Evolutionary conservation across 192 early-diverging fungal genomes (phyloP).

Genomic region (Gamsiella multidivaricata): DNA sequence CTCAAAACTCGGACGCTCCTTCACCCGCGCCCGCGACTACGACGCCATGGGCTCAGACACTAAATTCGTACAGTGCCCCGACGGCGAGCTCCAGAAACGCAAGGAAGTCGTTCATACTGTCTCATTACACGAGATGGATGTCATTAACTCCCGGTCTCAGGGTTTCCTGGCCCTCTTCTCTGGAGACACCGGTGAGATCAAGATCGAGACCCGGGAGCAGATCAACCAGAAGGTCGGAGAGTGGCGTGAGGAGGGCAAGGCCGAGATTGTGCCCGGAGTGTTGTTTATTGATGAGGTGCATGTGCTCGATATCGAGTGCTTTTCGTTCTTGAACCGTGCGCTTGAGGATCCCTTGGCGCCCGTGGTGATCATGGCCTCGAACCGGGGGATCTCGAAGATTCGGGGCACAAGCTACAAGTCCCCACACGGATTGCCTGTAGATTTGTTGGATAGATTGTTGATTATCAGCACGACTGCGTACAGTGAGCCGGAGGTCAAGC

Average conservation of each 20-base stretch:
- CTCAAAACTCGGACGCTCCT: conserved; percentile 94
- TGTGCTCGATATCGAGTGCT: conserved; percentile 99
- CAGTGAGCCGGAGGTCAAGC: conserved; percentile 82
- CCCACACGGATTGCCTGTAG: conserved; percentile 97
- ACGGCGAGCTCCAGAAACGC: conserved; percentile 97
- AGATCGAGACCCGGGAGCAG: conserved; percentile 95
- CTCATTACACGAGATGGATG: conserved; percentile 99
- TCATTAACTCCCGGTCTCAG: conserved; percentile 97
- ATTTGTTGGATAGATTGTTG: conserved; percentile 93
- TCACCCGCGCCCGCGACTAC: conserved; percentile 95
- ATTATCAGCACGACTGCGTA: conserved; percentile 96
- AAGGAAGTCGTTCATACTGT: conserved; percentile 98
- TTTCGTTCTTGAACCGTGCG: conserved; percentile 97
- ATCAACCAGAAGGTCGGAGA: conserved; percentile 97
- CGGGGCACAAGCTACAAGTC: conserved; percentile 96
- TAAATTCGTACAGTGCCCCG: conserved; percentile 98
- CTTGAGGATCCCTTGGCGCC: conserved; percentile 97
- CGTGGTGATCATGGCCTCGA: conserved; percentile 99
- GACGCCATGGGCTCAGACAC: conserved; percentile 98
- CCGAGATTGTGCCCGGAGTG: conserved; percentile 97
- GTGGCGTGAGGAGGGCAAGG: conserved; percentile 99
- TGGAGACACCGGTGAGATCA: conserved; percentile 98
- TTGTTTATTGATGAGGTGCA: conserved; percentile 99
- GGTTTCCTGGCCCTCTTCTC: conserved; percentile 98
- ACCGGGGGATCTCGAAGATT: conserved; percentile 95